Evolutionary conservation across 1,139 yeast genomes (phyloP).

Genomic region (Fermentozyma sake): DNA sequence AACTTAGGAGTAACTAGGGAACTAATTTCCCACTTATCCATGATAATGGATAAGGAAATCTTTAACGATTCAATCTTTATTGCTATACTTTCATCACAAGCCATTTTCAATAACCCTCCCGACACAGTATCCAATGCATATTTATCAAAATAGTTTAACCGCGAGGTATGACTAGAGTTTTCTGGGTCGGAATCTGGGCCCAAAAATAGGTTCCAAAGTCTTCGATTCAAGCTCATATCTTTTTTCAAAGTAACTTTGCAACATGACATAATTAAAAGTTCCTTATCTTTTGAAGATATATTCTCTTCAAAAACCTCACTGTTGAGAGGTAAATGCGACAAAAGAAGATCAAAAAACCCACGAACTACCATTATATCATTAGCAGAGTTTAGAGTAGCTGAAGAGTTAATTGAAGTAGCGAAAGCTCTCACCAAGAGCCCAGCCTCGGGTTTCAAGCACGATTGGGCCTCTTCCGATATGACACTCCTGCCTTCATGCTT

Average conservation of each 20-base stretch:
- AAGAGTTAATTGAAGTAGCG: conserved; percentile 57
- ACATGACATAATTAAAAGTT: conserved; percentile 57
- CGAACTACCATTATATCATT: conserved; percentile 70
- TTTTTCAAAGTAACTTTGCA: conserved; percentile 66
- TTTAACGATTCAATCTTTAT: conserved; percentile 51
- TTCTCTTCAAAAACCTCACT: conserved; percentile 51
- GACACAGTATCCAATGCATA: conserved; percentile 51
- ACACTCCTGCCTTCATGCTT: conserved; percentile 11
- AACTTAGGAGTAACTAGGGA: conserved; percentile 63
- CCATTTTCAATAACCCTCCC: conserved; percentile 48
- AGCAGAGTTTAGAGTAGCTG: conserved; percentile 33
- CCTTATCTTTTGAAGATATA: conserved; percentile 50
- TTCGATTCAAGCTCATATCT: conserved; percentile 90
- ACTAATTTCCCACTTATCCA: conserved; percentile 95
- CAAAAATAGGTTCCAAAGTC: conserved; percentile 88
- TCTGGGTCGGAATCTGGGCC: conserved; percentile 54
- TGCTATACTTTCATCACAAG: conserved; percentile 27
- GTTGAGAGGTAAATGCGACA: conserved; percentile 61
- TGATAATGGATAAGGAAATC: conserved; percentile 59
- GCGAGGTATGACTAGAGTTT: conserved; percentile 10
- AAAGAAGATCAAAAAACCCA: conserved; percentile 80
- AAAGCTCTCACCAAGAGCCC: conserved; percentile 76
- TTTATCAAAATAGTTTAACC: conserved; percentile 53
- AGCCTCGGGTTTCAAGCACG: conserved; percentile 67
- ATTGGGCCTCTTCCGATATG: conserved; percentile 52